Conservation (phyloP, 106 monocot species). For the Phalaenopsis equestris region DNA sequence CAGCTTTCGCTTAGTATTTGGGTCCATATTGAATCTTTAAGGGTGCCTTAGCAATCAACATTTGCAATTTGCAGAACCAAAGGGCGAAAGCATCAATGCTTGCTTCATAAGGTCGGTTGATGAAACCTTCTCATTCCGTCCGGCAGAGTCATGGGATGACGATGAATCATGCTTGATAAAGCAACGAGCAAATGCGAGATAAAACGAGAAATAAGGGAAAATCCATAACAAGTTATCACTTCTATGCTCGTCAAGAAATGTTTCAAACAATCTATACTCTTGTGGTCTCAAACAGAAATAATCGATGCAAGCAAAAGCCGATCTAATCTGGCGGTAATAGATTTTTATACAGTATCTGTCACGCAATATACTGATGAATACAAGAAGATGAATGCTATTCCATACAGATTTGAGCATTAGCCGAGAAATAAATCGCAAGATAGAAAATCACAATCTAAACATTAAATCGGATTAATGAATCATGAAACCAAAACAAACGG, state of each 20-base stretch:
- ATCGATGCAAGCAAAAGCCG: constrained; percentile 78
- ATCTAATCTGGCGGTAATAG: too few species aligned
- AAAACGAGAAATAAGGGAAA: constrained; percentile 89
- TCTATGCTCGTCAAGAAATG: constrained; percentile 57
- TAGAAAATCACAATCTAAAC: background rate
- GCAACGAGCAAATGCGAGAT: constrained; percentile 63
- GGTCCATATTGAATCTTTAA: constrained; percentile 75
- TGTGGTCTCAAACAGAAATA: constrained; percentile 90
- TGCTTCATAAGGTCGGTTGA: constrained; percentile 89
- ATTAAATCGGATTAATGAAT: background rate
- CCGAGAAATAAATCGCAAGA: background rate
- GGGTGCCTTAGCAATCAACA: constrained; percentile 78
- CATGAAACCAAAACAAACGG: background rate
- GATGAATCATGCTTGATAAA: constrained; percentile 52
- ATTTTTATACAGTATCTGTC: too few species aligned
- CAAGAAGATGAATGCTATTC: background rate
- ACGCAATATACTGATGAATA: background rate
- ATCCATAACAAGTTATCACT: constrained; percentile 81
- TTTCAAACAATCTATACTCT: constrained; percentile 80
- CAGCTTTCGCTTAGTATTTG: constrained; percentile 82
- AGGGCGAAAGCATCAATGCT: constrained; percentile 92
- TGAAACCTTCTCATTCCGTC: constrained; percentile 41
- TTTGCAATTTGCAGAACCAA: constrained; percentile 80
- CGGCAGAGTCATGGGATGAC: background rate
- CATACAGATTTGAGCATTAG: background rate